Evolutionary conservation across 208 protist species (phyloP).

Genomic region (Trypanosoma scelopori): DNA sequence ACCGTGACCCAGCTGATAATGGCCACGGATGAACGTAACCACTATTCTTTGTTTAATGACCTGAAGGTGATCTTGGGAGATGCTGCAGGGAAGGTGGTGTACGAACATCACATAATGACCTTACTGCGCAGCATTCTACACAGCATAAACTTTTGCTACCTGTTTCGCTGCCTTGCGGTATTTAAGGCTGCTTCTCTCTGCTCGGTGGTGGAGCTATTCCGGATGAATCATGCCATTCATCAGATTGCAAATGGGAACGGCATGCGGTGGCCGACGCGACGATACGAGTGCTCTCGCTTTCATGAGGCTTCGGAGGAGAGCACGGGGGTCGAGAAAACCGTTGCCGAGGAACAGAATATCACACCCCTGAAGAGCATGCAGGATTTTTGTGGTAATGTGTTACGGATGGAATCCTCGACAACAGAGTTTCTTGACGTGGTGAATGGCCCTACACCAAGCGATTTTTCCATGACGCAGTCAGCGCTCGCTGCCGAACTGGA

Average conservation of each 20-base stretch:
- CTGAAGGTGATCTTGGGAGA: conserved; percentile 36
- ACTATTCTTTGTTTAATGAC: conserved; percentile 25
- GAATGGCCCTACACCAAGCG: not conserved
- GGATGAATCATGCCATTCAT: conserved; percentile 24
- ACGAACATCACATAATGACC: conserved; percentile 45
- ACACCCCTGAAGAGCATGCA: too few species aligned
- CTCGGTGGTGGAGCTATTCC: conserved; percentile 55
- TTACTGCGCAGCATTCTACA: conserved; percentile 60
- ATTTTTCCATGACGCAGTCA: not conserved
- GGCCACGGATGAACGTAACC: conserved; percentile 60
- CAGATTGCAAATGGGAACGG: not conserved
- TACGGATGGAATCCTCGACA: too few species aligned
- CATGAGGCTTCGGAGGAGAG: not conserved
- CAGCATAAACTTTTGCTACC: conserved; percentile 47
- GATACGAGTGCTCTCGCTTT: not conserved
- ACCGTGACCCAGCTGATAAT: conserved; percentile 62
- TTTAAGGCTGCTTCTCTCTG: conserved; percentile 30
- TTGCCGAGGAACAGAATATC: too few species aligned
- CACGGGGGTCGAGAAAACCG: too few species aligned
- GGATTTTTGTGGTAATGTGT: too few species aligned
- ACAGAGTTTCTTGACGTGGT: not conserved
- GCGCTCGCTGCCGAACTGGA: not conserved
- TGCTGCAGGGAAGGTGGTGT: conserved; percentile 13
- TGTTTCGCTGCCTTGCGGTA: conserved; percentile 47
- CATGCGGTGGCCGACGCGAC: not conserved